Base-by-base conservation (phyloP, 2,329 filamentous ascomycete genomes). In the Eurotiales sp. region DNA sequence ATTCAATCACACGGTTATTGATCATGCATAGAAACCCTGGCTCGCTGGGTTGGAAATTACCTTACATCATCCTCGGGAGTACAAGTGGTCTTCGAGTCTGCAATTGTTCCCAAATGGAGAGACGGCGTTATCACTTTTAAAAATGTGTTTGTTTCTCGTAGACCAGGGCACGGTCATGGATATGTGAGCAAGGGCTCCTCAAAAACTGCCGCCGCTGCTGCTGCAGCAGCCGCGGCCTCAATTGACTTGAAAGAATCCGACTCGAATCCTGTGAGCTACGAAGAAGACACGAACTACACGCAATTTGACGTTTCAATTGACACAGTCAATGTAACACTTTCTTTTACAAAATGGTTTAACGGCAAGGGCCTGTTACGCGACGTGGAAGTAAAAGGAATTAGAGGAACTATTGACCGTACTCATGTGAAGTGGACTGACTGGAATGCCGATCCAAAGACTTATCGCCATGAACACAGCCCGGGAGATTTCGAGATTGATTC, bases 331-430 rank as follows among this genome's bases (percentile, higher is more conserved):
- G 92, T 99, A 37, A 97, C 92, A 0, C 70, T 99, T 22, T 99
- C 93, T 0, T 97, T 99, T 61, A 80, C 90, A n/a, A 97, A 96
- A 66, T 99, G 93, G 93, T 95, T 95, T 83, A 97, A 96, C 61
- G 92, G 93, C 19, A 96, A 92, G 68, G 93, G 93, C 0, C 78
- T 95, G 5, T 75, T 99, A 8, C 86, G 88, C 60, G 89, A 97
- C 65, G 93, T 99, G 37, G 90, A 96, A 64, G 86, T 99, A 47
- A 93, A 90, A 64, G 93, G 93, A 4, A 88, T 99, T 25, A 83
- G 93, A 54, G 93, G 93, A 19, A 89, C 97, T 4, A 80, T 99
- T 40, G 93, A 99, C 69, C 83, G 93, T 53, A 96, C 90, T 1
- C 87, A 84, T 42, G 87, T 99, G 2, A 74, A 78, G 51, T 93